phyloP scores from a whole-genome alignment of 345 rosid species.

The Eucalyptus shirleyi region DNA sequence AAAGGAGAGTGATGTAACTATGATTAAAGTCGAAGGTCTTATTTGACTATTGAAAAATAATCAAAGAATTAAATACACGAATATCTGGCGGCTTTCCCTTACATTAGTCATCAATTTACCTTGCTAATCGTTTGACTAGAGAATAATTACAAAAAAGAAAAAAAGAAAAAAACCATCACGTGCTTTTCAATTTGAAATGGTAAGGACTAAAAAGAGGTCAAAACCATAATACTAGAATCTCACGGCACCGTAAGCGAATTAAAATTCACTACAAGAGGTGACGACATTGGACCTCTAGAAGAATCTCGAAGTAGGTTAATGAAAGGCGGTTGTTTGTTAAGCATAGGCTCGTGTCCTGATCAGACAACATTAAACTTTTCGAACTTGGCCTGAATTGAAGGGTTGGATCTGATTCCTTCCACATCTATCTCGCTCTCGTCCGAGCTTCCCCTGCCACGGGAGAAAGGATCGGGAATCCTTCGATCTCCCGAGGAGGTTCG shows the following conservation, averaged over 20 bases:
- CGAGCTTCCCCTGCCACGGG: not conserved
- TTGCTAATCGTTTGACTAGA: not conserved
- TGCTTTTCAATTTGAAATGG: not conserved
- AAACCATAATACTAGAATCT: no score
- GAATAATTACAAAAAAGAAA: not conserved
- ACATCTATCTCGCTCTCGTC: not conserved
- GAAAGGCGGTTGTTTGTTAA: not conserved
- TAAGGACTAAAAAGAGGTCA: not conserved
- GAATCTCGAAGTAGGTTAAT: not conserved
- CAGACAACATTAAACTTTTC: not conserved
- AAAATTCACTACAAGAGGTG: rapidly evolving
- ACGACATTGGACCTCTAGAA: not conserved
- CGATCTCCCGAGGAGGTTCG: not conserved
- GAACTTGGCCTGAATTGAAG: not conserved
- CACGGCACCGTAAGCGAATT: no score
- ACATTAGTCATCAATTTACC: not conserved
- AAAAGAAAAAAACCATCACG: not conserved
- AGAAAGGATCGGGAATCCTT: not conserved
- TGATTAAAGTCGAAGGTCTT: not conserved
- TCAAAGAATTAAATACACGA: not conserved
- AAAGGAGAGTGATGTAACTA: not conserved
- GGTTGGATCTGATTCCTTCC: not conserved
- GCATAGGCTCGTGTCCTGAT: no score
- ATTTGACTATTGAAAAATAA: not conserved
- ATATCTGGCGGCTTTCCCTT: not conserved